Percentiles rank a stretch among this genome's conserved stretches.
phyloP scores from a whole-genome alignment of 345 rosid genomes.

The Populus deltoides region DNA sequence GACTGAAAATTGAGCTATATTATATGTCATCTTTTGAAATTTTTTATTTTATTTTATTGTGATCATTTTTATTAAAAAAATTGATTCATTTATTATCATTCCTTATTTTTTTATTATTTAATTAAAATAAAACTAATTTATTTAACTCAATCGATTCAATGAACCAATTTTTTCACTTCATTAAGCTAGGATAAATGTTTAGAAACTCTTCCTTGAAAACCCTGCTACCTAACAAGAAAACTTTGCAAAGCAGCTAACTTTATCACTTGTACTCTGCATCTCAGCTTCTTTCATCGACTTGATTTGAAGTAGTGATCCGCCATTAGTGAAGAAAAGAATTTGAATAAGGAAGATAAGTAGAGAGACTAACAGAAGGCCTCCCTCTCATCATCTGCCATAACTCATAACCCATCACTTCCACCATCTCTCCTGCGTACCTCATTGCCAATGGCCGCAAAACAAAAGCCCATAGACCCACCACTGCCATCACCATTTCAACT shows the following conservation, averaged over 20 bases:
- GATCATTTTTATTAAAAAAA: too few relatives aligned
- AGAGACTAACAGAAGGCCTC: slow-evolving; percentile 15
- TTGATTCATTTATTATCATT: too few relatives aligned
- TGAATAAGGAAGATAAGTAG: slow-evolving; percentile 20
- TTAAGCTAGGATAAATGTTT: not conserved
- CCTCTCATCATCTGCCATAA: slow-evolving; percentile 12
- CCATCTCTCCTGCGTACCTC: slow-evolving; percentile 33
- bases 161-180: too few relatives aligned
- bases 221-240: not conserved
- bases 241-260: not conserved
- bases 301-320: not conserved
- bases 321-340: not conserved
- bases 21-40: too few relatives aligned
- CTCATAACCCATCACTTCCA: slow-evolving; percentile 18
- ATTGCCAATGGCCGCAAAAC: slow-evolving; percentile 35
- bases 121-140: too few relatives aligned
- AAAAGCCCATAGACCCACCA: slow-evolving; percentile 39
- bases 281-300: not conserved
- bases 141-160: too few relatives aligned
- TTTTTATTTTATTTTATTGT: too few relatives aligned
- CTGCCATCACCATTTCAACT: slow-evolving; percentile 28
- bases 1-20: too few relatives aligned
- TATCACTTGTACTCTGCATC: not conserved
- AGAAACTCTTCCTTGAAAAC: not conserved
- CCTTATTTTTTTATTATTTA: too few relatives aligned